Base-by-base conservation (phyloP, 192 early-diverging fungal genomes). In the Mortierella antarctica region DNA sequence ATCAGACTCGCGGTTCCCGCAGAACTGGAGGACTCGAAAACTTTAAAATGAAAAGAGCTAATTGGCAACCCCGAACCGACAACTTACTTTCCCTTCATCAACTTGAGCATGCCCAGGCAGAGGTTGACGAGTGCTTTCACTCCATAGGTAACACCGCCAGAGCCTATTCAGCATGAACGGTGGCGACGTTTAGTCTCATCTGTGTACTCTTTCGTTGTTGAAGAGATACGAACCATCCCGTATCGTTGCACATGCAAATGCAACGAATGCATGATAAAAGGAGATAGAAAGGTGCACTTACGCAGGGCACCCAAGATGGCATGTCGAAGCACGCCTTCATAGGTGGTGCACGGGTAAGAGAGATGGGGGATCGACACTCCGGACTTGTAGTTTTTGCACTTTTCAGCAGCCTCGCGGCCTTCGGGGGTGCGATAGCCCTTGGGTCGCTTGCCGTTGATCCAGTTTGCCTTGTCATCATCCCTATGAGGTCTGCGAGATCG, bases 361-460 rank as follows among this genome's bases (percentile, higher is more conserved):
- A 80, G 60, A 42, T 72, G 65, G 20, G 77, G 77, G 57, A 80
- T 62, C 9, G 77, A 67, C 14, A 66, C 60, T 2, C 77, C 77
- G 13, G 77, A 67, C 49, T 72, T 80, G 65, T 54, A 80, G 42
- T 68, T 65, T 54, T 80, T 71, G 59, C 65, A 57, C 42, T 68
- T 80, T 47, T 72, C 69, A n/a, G 69, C 77, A 6, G 77, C 77
- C 44, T 80, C 77, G 21, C 20, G 45, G n/a, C 77, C 77, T 52
- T 80, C 77, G 2, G 70, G 65, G 2, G 77, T 80, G 20, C 70
- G 77, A 63, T 72, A 80, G 52, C 77, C 77, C 65, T 72, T 71
- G 21, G 77, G 77, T 31, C 70, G 57, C 47, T 80, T 80, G 65
- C 77, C 77, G 57, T 80, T 68, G 65, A 70, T 21, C 77, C 77